phyloP scores from a whole-genome alignment of 768 basidiomycete genomes.

The Psilocybe cyanescens region DNA sequence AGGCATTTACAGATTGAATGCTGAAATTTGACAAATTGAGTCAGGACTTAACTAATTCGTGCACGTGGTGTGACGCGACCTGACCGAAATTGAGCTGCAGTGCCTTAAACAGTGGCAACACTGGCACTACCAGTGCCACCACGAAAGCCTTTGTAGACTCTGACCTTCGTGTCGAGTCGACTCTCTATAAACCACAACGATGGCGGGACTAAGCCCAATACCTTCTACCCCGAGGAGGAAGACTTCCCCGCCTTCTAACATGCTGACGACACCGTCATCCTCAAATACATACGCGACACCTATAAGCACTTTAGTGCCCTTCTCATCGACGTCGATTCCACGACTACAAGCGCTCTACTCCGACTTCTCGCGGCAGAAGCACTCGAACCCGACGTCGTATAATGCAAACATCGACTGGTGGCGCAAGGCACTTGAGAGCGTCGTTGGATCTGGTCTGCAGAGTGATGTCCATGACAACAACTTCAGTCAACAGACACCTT shows the following conservation, averaged over 20 bases:
- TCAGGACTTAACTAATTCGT: no score
- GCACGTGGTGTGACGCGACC: conserved; percentile 2
- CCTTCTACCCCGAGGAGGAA: neutral
- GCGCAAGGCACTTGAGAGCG: conserved; percentile 64
- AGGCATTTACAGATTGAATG: no score
- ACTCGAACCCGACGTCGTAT: conserved; percentile 84
- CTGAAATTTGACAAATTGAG: no score
- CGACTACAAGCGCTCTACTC: conserved; percentile 86
- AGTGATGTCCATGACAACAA: neutral
- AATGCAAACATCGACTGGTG: conserved; percentile 88
- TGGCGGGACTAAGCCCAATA: neutral
- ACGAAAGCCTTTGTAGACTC: neutral
- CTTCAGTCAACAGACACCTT: neutral
- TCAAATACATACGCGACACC: conserved; percentile 16
- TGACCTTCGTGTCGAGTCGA: neutral
- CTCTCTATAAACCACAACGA: neutral
- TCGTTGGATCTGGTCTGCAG: conserved; percentile 65
- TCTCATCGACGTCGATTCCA: conserved; percentile 46
- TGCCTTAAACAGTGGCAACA: neutral
- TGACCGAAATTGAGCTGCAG: neutral
- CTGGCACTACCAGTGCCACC: neutral
- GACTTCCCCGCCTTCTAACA: neutral
- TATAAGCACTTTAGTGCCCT: conserved; percentile 45
- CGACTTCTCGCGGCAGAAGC: conserved; percentile 82
- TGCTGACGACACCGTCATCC: conserved; percentile 14